Conservation (phyloP, 208 protist species). For the Leishmania turanica region DNA sequence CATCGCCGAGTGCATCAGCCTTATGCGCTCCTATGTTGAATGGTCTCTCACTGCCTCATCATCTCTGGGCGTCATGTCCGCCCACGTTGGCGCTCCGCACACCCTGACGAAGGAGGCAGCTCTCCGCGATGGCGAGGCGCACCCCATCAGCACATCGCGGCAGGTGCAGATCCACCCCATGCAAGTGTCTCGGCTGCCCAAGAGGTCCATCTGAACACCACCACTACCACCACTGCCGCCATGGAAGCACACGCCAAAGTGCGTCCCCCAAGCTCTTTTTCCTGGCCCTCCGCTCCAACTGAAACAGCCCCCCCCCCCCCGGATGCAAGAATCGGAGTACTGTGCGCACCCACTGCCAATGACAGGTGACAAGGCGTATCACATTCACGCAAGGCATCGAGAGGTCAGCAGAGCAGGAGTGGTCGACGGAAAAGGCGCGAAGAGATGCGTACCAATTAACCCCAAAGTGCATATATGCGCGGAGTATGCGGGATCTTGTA, state of each 20-base stretch:
- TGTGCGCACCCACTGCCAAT: background rate
- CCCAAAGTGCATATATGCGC: background rate
- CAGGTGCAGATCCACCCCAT: conserved; percentile 72
- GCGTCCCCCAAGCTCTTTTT: background rate
- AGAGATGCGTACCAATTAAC: background rate
- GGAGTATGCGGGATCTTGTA: background rate
- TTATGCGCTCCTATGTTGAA: conserved; percentile 60
- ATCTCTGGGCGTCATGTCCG: conserved; percentile 67
- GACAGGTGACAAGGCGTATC: background rate
- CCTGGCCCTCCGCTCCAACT: background rate
- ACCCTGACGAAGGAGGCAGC: conserved; percentile 71
- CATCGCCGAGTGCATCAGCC: conserved; percentile 34
- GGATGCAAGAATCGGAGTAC: too few species aligned
- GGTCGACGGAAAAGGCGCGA: background rate
- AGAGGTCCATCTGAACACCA: conserved; percentile 8
- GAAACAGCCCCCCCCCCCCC: background rate
- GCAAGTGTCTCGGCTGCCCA: conserved; percentile 25
- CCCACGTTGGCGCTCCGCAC: conserved; percentile 58
- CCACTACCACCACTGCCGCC: background rate
- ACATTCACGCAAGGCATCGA: background rate
- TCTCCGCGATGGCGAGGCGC: conserved; percentile 58
- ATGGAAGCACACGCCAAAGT: background rate
- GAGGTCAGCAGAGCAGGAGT: background rate
- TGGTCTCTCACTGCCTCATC: conserved; percentile 64
- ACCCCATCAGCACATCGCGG: conserved; percentile 65